Evolutionary conservation across 2,329 filamentous ascomycete genomes (phyloP).

Genomic region (Fusarium sp.): DNA sequence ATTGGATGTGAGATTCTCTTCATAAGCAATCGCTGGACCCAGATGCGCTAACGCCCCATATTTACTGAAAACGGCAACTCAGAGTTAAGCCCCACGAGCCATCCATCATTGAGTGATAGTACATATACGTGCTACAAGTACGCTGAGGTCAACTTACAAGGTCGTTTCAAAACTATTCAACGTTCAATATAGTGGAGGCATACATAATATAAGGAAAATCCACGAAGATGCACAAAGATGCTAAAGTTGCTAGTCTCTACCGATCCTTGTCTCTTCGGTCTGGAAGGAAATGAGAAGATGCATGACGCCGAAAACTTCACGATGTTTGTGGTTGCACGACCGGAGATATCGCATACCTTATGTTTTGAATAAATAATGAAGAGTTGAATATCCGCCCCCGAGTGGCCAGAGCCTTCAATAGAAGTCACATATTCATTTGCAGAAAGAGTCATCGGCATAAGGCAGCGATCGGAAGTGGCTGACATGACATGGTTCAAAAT

Average conservation of each 20-base stretch:
- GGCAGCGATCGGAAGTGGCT: not conserved
- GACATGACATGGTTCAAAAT: not conserved
- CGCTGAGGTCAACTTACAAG: too few relatives aligned
- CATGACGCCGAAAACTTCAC: not conserved
- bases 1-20: not conserved
- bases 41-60: not conserved
- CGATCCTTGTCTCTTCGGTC: not conserved
- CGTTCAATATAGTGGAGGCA: too few relatives aligned
- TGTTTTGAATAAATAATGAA: not conserved
- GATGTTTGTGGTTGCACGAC: not conserved
- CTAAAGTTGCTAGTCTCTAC: not conserved
- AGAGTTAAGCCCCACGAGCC: not conserved
- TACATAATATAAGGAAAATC: not conserved
- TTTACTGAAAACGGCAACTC: not conserved
- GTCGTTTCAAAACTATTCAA: too few relatives aligned
- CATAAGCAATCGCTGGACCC: not conserved
- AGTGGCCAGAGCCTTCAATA: not conserved
- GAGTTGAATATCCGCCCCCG: not conserved
- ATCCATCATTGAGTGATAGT: not conserved
- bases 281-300: not conserved
- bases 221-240: not conserved
- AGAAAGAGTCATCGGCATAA: not conserved
- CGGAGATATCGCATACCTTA: not conserved
- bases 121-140: too few relatives aligned
- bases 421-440: not conserved